phyloP scores from a whole-genome alignment of 805 yeast genomes.

The Wickerhamomyces xylosicus region DNA sequence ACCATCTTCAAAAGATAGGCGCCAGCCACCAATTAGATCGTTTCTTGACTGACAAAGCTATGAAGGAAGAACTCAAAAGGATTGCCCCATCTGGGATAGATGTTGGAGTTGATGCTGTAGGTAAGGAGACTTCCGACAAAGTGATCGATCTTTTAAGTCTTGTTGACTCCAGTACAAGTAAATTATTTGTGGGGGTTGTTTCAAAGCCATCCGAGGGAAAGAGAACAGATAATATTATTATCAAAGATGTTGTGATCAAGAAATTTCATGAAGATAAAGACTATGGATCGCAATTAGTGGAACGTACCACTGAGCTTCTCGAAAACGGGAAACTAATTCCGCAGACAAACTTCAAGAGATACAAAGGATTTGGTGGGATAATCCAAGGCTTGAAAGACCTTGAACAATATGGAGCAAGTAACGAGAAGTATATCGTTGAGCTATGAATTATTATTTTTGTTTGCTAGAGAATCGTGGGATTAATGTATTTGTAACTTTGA shows the following conservation, averaged over 20 bases:
- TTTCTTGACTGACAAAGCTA: conserved; percentile 16
- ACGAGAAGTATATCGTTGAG: conserved; percentile 30
- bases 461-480: not conserved
- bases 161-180: conserved; percentile 8
- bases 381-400: conserved; percentile 26
- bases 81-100: conserved; percentile 20
- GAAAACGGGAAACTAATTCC: conserved; percentile 21
- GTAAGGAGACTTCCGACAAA: conserved; percentile 27
- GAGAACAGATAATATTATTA: conserved; percentile 16
- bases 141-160: conserved; percentile 22
- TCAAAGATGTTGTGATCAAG: conserved; percentile 28
- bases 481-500: too few species aligned
- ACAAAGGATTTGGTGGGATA: conserved; percentile 26
- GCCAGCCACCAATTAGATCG: conserved; percentile 32
- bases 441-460: too few species aligned
- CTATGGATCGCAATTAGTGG: conserved; percentile 26
- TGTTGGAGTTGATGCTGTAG: conserved; percentile 34
- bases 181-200: conserved; percentile 30
- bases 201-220: conserved; percentile 23
- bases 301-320: conserved; percentile 23
- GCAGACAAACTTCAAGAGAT: conserved; percentile 23
- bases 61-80: conserved; percentile 13
- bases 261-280: conserved; percentile 32
- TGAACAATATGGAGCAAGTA: conserved; percentile 31
- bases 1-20: conserved; percentile 27